Conservation (phyloP, 2,329 filamentous ascomycete genomes). For the Penicillium italicum region DNA sequence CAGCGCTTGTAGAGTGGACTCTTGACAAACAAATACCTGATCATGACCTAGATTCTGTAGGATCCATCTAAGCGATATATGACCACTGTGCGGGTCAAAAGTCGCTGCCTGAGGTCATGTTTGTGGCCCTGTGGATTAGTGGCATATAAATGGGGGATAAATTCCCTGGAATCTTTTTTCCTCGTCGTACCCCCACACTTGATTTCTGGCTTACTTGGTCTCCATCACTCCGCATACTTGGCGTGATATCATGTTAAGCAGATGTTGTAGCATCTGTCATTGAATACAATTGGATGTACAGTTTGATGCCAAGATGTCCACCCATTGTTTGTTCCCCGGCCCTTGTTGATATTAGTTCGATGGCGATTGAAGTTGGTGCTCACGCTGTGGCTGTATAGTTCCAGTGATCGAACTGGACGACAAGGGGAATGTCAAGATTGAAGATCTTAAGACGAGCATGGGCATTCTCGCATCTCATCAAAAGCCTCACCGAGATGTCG, state of each 20-base stretch:
- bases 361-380: background rate
- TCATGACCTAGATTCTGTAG: background rate
- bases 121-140: background rate
- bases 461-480: background rate
- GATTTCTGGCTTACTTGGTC: background rate
- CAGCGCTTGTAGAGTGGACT: background rate
- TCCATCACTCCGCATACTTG: background rate
- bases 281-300: background rate
- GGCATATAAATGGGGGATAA: background rate
- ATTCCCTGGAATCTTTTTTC: background rate
- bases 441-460: no score
- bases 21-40: background rate
- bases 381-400: background rate
- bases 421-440: background rate
- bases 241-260: background rate
- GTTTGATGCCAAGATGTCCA: no score
- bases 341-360: no score
- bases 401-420: background rate
- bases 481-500: background rate
- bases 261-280: background rate
- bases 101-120: background rate
- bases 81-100: no score
- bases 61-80: background rate
- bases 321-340: background rate
- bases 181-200: background rate